Conservation (phyloP, 192 early-diverging fungal species). For the Phycomyces blakesleeanus region DNA sequence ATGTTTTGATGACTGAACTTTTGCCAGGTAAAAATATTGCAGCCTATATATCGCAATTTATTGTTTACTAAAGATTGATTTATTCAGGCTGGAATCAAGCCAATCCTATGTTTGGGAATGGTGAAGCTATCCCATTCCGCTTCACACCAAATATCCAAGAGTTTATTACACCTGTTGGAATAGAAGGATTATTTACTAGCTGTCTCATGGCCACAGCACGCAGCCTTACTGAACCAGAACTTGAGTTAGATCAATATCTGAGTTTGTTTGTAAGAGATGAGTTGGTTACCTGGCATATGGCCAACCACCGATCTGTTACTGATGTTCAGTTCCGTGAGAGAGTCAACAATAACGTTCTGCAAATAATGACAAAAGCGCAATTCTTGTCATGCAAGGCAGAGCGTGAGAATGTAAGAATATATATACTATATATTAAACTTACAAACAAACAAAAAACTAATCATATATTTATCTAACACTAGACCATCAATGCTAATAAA, state of each 20-base stretch:
- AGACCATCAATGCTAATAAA: constrained; percentile 42
- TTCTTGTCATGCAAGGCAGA: constrained; percentile 71
- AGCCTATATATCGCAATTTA: background rate
- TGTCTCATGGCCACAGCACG: constrained; percentile 82
- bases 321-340: constrained; percentile 64
- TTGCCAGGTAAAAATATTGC: constrained; percentile 56
- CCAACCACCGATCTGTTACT: constrained; percentile 54
- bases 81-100: constrained; percentile 38
- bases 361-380: constrained; percentile 66
- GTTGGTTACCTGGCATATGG: constrained; percentile 71
- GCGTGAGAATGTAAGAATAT: constrained; percentile 58
- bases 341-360: constrained; percentile 66
- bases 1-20: constrained; percentile 85
- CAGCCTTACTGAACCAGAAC: constrained; percentile 78
- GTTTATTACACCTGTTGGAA: constrained; percentile 89
- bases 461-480: background rate
- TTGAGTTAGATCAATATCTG: constrained; percentile 91
- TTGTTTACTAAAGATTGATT: background rate
- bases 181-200: constrained; percentile 89
- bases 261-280: constrained; percentile 95
- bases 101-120: constrained; percentile 56
- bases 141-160: constrained; percentile 96
- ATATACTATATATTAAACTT: background rate
- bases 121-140: constrained; percentile 93
- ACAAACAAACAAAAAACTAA: background rate